Percentiles rank a stretch among this genome's conserved stretches.
Evolutionary conservation across 176 grass and related monocot genomes (phyloP).

Genomic region (Avena atlantica): DNA sequence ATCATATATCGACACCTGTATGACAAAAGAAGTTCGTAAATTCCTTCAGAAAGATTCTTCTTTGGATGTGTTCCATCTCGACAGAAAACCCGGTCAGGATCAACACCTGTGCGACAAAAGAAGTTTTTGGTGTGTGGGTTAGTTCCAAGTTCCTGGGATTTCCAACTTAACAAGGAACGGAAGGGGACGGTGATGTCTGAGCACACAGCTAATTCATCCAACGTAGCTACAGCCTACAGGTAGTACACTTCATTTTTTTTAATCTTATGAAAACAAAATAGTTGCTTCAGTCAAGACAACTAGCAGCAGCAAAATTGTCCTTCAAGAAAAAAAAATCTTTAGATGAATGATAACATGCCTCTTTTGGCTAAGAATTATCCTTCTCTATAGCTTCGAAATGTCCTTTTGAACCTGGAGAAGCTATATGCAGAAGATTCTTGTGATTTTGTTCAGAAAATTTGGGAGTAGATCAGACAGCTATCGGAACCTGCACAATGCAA

Average conservation of each 20-base stretch:
- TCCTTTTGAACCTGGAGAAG: background rate
- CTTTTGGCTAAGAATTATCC: background rate
- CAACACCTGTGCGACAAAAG: background rate
- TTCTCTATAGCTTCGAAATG: background rate
- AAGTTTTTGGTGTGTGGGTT: background rate
- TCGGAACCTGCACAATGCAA: background rate
- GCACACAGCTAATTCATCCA: slow-evolving; percentile 4
- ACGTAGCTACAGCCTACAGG: background rate
- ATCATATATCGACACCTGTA: no score
- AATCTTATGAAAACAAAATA: background rate
- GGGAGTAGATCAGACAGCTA: background rate
- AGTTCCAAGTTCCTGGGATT: background rate
- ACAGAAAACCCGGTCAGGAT: no score
- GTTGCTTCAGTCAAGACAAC: background rate
- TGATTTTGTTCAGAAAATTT: slow-evolving; percentile 9
- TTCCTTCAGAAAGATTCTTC: no score
- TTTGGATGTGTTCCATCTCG: no score
- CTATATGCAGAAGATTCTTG: background rate
- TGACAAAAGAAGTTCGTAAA: no score
- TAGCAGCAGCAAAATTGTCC: background rate
- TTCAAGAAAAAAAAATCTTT: no score
- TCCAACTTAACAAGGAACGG: background rate
- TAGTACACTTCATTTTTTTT: background rate
- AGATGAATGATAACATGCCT: background rate
- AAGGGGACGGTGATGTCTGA: background rate